Evolutionary conservation across 345 rosid species (phyloP).

Genomic region (Stellera chamaejasme): DNA sequence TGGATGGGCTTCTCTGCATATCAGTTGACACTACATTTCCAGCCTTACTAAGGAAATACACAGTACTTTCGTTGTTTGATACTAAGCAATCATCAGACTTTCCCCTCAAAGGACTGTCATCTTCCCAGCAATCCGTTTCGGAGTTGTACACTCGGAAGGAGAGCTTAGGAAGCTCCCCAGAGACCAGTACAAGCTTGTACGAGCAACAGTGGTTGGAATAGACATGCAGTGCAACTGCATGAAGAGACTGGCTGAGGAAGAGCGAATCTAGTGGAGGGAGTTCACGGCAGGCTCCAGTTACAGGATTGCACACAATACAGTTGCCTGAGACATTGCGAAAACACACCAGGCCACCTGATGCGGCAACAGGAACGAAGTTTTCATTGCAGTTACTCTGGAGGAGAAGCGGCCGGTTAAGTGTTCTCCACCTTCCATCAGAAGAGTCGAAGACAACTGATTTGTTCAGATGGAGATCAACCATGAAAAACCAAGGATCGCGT

Average conservation of each 20-base stretch:
- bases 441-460: constrained; percentile 53
- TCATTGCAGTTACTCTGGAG: constrained; percentile 15
- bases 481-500: constrained; percentile 85
- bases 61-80: constrained; percentile 28
- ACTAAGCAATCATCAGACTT: constrained; percentile 21
- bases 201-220: constrained; percentile 16
- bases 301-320: constrained; percentile 54
- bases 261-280: constrained; percentile 32
- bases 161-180: constrained; percentile 57
- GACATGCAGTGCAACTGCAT: constrained; percentile 59
- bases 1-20: constrained; percentile 78
- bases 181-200: constrained; percentile 58
- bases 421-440: constrained; percentile 56
- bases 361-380: constrained; percentile 55
- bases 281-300: constrained; percentile 44
- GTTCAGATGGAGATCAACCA: constrained; percentile 39
- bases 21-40: constrained; percentile 68
- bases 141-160: constrained; percentile 45
- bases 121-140: constrained; percentile 43
- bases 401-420: constrained; percentile 26
- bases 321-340: constrained; percentile 40
- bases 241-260: constrained; percentile 30
- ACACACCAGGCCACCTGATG: constrained; percentile 77
- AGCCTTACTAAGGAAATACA: constrained; percentile 75
- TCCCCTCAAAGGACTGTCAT: constrained; percentile 32